A percentile compares a stretch with the other conserved stretches of the same genome.
phyloP scores from a whole-genome alignment of 345 rosid genomes.

The Atalantia buxifolia region DNA sequence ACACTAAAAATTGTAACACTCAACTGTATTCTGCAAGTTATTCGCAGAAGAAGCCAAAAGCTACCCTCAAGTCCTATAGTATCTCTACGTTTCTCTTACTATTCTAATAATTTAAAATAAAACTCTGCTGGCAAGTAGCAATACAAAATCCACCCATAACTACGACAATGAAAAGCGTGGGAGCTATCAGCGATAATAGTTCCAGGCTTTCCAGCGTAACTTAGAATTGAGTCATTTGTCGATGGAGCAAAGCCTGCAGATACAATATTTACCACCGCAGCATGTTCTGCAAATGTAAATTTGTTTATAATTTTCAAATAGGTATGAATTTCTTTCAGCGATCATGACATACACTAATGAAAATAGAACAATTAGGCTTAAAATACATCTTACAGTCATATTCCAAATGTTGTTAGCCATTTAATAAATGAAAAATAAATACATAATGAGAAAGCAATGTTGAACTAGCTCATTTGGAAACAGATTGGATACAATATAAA shows the following conservation, averaged over 20 bases:
- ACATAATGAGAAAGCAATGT: background rate
- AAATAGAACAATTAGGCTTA: background rate
- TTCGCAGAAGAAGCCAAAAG: no score
- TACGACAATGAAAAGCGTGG: background rate
- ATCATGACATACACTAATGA: background rate
- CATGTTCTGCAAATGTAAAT: background rate
- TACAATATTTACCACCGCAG: background rate
- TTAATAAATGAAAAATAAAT: background rate
- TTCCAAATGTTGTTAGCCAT: background rate
- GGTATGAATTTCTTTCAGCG: background rate
- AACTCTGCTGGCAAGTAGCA: no score
- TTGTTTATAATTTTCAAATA: no score
- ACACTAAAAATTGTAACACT: no score
- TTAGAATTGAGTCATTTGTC: background rate
- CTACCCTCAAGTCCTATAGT: no score
- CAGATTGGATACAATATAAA: conserved; percentile 3
- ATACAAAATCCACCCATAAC: no score
- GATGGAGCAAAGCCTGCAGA: background rate
- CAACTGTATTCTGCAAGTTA: no score
- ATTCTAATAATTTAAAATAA: no score
- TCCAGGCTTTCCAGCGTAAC: no score
- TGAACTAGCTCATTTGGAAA: background rate
- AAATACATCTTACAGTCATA: background rate
- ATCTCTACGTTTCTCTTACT: no score
- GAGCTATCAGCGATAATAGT: no score